phyloP scores from a whole-genome alignment of 176 grass and related monocot genomes.

The Poa pratensis region DNA sequence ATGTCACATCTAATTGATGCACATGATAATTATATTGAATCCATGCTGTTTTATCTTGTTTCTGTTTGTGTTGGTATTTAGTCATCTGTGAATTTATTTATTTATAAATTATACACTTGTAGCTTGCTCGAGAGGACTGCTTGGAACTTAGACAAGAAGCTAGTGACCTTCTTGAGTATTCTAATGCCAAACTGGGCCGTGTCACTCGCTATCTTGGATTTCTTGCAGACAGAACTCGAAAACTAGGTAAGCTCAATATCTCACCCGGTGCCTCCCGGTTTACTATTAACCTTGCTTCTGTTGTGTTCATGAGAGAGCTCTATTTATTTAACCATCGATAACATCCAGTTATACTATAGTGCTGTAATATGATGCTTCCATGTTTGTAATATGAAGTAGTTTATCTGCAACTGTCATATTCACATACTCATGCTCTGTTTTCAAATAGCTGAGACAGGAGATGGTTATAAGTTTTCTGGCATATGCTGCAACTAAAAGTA shows the following conservation, averaged over 20 bases:
- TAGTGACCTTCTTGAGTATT: slow-evolving; percentile 91
- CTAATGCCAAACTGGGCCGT: slow-evolving; percentile 86
- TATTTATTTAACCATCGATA: slow-evolving; percentile 2
- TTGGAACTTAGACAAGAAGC: slow-evolving; percentile 95
- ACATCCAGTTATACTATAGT: neutral
- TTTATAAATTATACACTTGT: slow-evolving; percentile 47
- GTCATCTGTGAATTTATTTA: slow-evolving; percentile 31
- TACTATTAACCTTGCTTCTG: slow-evolving; percentile 19
- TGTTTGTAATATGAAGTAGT: neutral
- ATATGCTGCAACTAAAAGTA: slow-evolving; percentile 6
- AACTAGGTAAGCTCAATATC: slow-evolving; percentile 76
- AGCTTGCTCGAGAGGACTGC: slow-evolving; percentile 88
- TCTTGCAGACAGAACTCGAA: slow-evolving; percentile 90
- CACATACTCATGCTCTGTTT: neutral
- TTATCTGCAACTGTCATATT: slow-evolving; percentile 16
- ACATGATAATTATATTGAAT: slow-evolving; percentile 6
- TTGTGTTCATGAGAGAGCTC: slow-evolving; percentile 6
- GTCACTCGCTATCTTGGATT: slow-evolving; percentile 98
- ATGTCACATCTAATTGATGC: slow-evolving; percentile 21
- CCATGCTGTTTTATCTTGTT: slow-evolving; percentile 23
- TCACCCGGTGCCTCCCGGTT: slow-evolving; percentile 20
- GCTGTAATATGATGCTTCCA: slow-evolving; percentile 20
- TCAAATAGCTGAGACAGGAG: neutral
- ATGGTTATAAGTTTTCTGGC: neutral
- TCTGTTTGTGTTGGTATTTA: slow-evolving; percentile 32